Base-by-base conservation (phyloP, 2,329 filamentous ascomycete species). In the Thielaviopsis ethacetica region DNA sequence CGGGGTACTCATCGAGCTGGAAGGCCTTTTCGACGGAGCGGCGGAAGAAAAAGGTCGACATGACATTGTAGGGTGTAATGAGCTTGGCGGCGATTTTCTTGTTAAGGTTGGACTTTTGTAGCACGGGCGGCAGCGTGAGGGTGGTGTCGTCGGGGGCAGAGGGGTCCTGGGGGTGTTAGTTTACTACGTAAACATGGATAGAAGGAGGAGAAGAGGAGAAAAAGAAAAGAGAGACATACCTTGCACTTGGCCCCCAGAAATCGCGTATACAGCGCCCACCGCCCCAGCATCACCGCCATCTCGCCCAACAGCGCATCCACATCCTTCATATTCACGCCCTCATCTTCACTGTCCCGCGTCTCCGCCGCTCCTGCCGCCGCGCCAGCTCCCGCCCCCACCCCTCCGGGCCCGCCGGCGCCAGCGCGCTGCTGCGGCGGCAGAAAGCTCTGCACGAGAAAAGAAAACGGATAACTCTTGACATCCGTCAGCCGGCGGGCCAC, bases 1-100 rank as follows among this genome's bases (percentile, higher is more conserved):
- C 73, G 0, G 93, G 93, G 21, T 84, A 80, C 69, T 98, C 94
- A 68, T 98, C 93, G 53, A 98, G 76, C 69, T 98, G 91, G 70
- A 98, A 98, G 0, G 93, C 90, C 70, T 96, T 97, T 68, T 98
- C 93, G 1, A 98, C 91, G 0, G 91, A 95, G 54, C 93, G 82
- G 6, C 94, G 85, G 74, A 96, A 91, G 80, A 96, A 97, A 73
- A 98, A 98, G 1, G 86, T 93, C 2, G 89, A 90, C 85, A 98
- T 91, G 61, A 81, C 74, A 67, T 94, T 95, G 74, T 96, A 97
- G 0, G 93, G 89, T 1, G 80, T 79, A 12, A 84, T 78, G 1
- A 98, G 78, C 61, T 84, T 85, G 56, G 82, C 80, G 0, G 81
- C 78, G 3, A 96, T 79, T 69, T 97, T 97, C 63, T 81, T 83